These are phyloP conservation scores for Lepraria neglecta DNA, from an alignment of 495 filamentous ascomycete genomes.

Conservation along the genomic window DNA sequence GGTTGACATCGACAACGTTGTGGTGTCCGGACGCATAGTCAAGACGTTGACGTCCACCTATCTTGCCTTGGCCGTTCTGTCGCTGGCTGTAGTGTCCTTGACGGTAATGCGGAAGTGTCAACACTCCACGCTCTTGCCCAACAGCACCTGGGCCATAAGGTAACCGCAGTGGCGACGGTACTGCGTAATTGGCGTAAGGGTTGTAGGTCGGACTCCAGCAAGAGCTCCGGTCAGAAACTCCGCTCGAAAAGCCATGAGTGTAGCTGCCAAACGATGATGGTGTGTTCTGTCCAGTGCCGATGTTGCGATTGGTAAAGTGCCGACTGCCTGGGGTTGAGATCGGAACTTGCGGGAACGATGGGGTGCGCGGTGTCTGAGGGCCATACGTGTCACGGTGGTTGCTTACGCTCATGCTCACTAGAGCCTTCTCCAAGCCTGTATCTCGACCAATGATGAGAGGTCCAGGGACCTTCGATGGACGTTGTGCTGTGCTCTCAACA, in stretches of 20 bases:
- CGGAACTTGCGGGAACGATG: slow-evolving; percentile 13
- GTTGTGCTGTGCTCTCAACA: not conserved
- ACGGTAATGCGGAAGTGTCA: slow-evolving; percentile 15
- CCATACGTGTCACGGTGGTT: slow-evolving; percentile 8
- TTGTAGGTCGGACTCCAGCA: slow-evolving; percentile 17
- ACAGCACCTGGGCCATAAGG: slow-evolving; percentile 29
- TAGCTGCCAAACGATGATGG: slow-evolving; percentile 16
- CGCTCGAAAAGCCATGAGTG: slow-evolving; percentile 5
- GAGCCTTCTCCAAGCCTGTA: slow-evolving; percentile 11
- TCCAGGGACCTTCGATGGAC: slow-evolving; percentile 12
- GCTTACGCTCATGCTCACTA: slow-evolving; percentile 18
- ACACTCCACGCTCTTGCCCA: slow-evolving; percentile 30
- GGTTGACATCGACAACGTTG: slow-evolving; percentile 59
- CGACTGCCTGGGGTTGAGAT: not conserved
- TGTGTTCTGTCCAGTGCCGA: slow-evolving; percentile 13
- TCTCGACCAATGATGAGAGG: slow-evolving; percentile 26
- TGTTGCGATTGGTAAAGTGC: slow-evolving; percentile 18
- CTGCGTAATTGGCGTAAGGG: slow-evolving; percentile 10
- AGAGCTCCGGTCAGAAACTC: slow-evolving; percentile 14
- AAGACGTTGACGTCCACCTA: slow-evolving; percentile 22
- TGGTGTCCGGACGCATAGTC: slow-evolving; percentile 40
- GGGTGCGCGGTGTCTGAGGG: slow-evolving; percentile 10
- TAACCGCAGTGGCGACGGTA: slow-evolving; percentile 21
- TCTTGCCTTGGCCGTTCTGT: slow-evolving; percentile 13
- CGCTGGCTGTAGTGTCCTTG: slow-evolving; percentile 14